These are phyloP conservation scores for Hypsizygus ulmarius DNA, from an alignment of 1,284 basidiomycete genomes.

Conservation along the genomic window DNA sequence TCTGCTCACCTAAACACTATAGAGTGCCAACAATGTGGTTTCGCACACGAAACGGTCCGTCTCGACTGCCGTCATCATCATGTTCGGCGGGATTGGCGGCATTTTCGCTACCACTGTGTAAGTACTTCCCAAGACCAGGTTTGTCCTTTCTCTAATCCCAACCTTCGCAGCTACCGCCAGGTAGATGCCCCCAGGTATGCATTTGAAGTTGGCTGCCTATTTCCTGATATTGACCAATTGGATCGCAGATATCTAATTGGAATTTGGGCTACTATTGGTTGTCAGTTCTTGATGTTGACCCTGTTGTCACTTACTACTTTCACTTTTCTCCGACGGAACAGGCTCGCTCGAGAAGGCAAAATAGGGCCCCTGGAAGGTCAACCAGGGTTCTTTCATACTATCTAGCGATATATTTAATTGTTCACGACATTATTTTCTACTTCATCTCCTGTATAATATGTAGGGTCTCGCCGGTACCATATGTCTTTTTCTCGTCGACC, in stretches of 20 bases:
- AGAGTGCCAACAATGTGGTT: conserved; percentile 33
- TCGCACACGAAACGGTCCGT: conserved; percentile 34
- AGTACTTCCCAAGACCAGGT: not conserved
- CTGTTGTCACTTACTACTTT: conserved; percentile 26
- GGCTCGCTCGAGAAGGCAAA: conserved; percentile 27
- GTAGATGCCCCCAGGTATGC: conserved; percentile 27
- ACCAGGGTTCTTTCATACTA: conserved; percentile 22
- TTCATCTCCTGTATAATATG: not conserved
- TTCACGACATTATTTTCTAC: not conserved
- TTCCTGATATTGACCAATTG: not conserved
- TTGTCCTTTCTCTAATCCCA: not conserved
- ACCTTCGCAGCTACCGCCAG: conserved; percentile 23
- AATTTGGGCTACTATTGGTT: conserved; percentile 33
- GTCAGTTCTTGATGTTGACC: conserved; percentile 30
- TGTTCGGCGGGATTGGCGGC: conserved; percentile 34
- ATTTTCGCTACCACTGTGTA: conserved; percentile 35
- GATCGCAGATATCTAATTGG: conserved; percentile 27
- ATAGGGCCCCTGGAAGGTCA: conserved; percentile 26
- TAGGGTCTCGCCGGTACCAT: too few species aligned
- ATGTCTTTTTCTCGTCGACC: too few species aligned
- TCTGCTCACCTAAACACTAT: not conserved
- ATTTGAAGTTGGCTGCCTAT: not conserved
- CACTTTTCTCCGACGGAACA: conserved; percentile 28
- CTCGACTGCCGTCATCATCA: conserved; percentile 30
- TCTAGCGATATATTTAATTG: not conserved